Evolutionary conservation across 2,329 filamentous ascomycete species (phyloP), one percentile per base, ranked within the genome.

Genomic region (Cladosporium sp.): DNA sequence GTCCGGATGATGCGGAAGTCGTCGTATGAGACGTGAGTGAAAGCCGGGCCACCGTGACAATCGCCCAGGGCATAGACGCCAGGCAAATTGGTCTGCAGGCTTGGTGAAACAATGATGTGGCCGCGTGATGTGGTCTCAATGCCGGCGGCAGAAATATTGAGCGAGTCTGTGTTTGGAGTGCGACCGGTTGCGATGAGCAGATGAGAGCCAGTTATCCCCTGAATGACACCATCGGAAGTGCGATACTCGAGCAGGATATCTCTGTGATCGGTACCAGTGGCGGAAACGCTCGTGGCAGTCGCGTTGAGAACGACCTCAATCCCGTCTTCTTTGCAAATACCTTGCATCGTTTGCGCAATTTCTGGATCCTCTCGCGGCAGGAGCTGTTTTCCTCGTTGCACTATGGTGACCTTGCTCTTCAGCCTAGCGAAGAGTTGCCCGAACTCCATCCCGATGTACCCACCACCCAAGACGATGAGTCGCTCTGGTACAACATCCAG

Each of bases 21-120:
- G 72, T 86, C 83, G 74, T 85, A 86, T 3, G 82, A 83, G 68
- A 86, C 80, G 73, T 86, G 84, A 1, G 84, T 86, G 72, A 86
- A 86, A 16, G 82, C 82, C 7, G 83, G 81, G 0, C 80, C 79
- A 53, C 83, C 83, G 64, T 85, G 83, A 58, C 82, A 80, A 68
- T 86, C 84, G 37, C 84, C 84, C 1, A 85, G 69, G 1, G 80
- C 83, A 69, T 81, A 85, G 23, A 86, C 74, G 50, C 75, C 77
- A 0, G 75, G 67, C 0, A 75, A 76, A 23, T 74, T 77, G 0
- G 83, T 86, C 56, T 79, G 74, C 4, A 86, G 81, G 65, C 75
- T 77, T 8, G 80, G 73, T 61, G 82, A 78, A 21, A 80, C 78
- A 8, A 74, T 67, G 64, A 85, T 77, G 68, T 84, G 81, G 35